Base-by-base conservation (phyloP, 805 yeast species). In the Sugiyamaella qingdaonensis region DNA sequence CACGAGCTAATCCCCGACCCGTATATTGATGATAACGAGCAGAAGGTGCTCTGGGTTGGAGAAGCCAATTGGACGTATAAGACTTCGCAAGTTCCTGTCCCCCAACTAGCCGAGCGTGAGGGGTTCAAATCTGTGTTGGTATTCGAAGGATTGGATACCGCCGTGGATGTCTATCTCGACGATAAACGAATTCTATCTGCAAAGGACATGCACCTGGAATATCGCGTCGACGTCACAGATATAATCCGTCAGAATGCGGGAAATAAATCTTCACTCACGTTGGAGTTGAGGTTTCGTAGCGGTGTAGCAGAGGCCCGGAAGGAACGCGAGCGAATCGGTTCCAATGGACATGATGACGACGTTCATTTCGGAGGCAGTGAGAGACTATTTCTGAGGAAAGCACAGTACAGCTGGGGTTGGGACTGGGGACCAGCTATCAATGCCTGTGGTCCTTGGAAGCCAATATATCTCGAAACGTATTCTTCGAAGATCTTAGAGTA, bases 321-420 rank as follows among this genome's bases (percentile, higher is more conserved):
- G 10, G 48, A 45, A n/a, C 48, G 48, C 24, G 27, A 45, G 24
- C 18, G 48, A 13, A 18, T 45, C 24, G 48, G 48, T 10, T 45
- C 48, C 7, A 45, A 45, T 32, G 48, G 48, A 14, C 48, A 32
- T 14, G 48, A 45, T 19, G 34, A 32, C 35, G 48, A 45, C 11
- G 48, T 45, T 16, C 48, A 45, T 18, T 45, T 45, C 14, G 48
- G 48, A 2, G 48, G 48, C n/a, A 45, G 34, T 16, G 48, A 45
- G 37, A 35, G 48, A 16, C 33, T 45, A n/a, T 45, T 45, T 36
- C 19, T 73, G 7, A 66, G 83, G 57, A 78, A 78, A 58, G 80
- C 82, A 1, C 82, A 77, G 58, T 78, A 78, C 60, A 79, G 76
- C 56, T 78, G 70, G 59, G 82, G 82, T 1, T 78, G 82, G 83